Conservation (phyloP, 2,329 filamentous ascomycete species). For the Epicoccum sorghinum region DNA sequence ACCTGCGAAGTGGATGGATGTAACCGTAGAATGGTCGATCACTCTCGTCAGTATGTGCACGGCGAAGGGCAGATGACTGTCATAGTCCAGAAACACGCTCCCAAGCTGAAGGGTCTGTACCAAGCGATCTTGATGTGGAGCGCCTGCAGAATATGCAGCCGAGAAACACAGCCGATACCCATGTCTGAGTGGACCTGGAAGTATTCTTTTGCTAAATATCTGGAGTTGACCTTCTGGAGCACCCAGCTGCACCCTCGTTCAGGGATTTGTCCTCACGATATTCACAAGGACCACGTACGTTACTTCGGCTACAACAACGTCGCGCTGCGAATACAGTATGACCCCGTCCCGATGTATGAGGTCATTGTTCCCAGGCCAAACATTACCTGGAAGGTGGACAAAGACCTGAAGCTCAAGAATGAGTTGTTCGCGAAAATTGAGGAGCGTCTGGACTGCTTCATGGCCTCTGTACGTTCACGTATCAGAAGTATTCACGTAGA, state of each 20-base stretch:
- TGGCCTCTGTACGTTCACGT: slow-evolving; percentile 81
- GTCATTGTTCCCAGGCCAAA: slow-evolving; percentile 88
- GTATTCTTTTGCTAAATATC: slow-evolving; percentile 97
- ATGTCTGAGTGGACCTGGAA: slow-evolving; percentile 98
- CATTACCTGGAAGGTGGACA: slow-evolving; percentile 97
- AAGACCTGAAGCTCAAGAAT: slow-evolving; percentile 90
- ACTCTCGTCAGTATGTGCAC: slow-evolving; percentile 96
- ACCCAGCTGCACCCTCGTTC: slow-evolving; percentile 76
- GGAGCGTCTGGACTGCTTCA: slow-evolving; percentile 83
- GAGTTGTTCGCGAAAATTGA: slow-evolving; percentile 84
- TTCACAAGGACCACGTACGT: slow-evolving; percentile 88
- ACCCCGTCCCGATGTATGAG: slow-evolving; percentile 89
- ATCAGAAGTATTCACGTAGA: slow-evolving; percentile 90
- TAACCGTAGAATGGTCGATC: slow-evolving; percentile 85
- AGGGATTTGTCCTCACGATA: slow-evolving; percentile 84
- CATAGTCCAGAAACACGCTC: slow-evolving; percentile 78
- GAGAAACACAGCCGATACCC: slow-evolving; percentile 84
- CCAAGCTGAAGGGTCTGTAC: slow-evolving; percentile 68
- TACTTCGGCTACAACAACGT: slow-evolving; percentile 91
- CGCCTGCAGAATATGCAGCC: slow-evolving; percentile 88
- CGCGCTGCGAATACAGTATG: slow-evolving; percentile 87
- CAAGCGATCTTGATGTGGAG: slow-evolving; percentile 97
- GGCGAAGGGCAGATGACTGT: slow-evolving; percentile 93
- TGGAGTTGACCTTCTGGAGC: slow-evolving; percentile 98
- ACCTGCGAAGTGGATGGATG: slow-evolving; percentile 84